A percentile compares a stretch with the other conserved stretches of the same genome.
phyloP scores from a whole-genome alignment of 2,329 filamentous ascomycete species.

The Lachnellula arida region DNA sequence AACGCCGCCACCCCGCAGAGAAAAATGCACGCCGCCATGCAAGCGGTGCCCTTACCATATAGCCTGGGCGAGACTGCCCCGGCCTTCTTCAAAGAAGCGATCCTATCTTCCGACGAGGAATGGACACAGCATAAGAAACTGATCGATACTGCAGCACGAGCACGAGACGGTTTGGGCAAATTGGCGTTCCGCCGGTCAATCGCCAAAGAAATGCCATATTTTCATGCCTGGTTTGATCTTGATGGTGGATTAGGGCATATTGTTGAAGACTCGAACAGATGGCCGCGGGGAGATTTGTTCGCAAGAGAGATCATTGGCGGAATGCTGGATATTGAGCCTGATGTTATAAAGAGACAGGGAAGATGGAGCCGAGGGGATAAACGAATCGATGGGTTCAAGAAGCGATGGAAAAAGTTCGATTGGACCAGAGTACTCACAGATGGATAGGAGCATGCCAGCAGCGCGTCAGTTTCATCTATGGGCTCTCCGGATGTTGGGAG shows the following conservation, averaged over 20 bases:
- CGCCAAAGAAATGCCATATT: slow-evolving; percentile 97
- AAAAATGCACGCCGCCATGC: slow-evolving; percentile 78
- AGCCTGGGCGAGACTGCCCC: slow-evolving; percentile 87
- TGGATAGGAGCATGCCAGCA: slow-evolving; percentile 14
- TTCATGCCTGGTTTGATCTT: slow-evolving; percentile 92
- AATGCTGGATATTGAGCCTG: slow-evolving; percentile 78
- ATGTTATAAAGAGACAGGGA: slow-evolving; percentile 86
- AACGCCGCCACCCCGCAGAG: slow-evolving; percentile 81
- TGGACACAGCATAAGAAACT: slow-evolving; percentile 95
- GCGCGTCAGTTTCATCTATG: slow-evolving; percentile 1
- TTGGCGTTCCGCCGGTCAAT: slow-evolving; percentile 76
- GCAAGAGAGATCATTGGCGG: slow-evolving; percentile 88
- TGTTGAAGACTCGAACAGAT: slow-evolving; percentile 77
- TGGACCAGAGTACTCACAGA: slow-evolving; percentile 61
- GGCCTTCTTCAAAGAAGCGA: slow-evolving; percentile 93
- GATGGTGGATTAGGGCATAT: slow-evolving; percentile 91
- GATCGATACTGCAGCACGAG: slow-evolving; percentile 73
- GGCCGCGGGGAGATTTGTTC: slow-evolving; percentile 90
- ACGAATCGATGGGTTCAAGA: slow-evolving; percentile 73
- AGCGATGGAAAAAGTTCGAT: slow-evolving; percentile 88
- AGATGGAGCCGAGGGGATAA: slow-evolving; percentile 64
- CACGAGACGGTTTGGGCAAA: slow-evolving; percentile 67
- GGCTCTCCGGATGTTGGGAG: not conserved
- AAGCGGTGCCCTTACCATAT: slow-evolving; percentile 82
- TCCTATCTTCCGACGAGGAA: slow-evolving; percentile 81